These are phyloP conservation scores for Phytophthora cryptogea DNA, from an alignment of 352 stramenopile genomes.

Conservation along the genomic window DNA sequence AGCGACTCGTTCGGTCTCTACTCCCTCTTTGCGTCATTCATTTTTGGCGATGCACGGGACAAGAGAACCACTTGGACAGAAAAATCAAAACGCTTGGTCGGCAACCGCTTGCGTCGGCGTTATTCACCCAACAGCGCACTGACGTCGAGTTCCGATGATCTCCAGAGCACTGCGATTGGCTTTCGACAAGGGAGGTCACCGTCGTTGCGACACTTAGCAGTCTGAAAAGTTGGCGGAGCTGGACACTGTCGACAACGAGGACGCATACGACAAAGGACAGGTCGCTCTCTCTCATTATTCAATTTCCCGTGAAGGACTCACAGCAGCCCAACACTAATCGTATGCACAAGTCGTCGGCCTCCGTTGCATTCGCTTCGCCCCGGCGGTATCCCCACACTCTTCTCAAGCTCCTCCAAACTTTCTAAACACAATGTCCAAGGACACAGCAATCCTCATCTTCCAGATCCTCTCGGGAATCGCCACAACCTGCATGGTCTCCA, in stretches of 20 bases:
- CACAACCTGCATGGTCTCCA: slow-evolving; percentile 46
- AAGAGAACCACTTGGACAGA: slow-evolving; percentile 6
- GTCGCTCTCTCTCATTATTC: slow-evolving; percentile 18
- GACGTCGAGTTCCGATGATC: slow-evolving; percentile 23
- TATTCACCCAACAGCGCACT: slow-evolving; percentile 7
- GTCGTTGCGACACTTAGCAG: slow-evolving; percentile 22
- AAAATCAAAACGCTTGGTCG: slow-evolving; percentile 17
- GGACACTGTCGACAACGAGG: slow-evolving; percentile 4
- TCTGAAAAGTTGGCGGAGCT: slow-evolving; percentile 9
- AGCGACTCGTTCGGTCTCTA: slow-evolving; percentile 10
- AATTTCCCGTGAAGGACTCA: slow-evolving; percentile 16
- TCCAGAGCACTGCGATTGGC: slow-evolving; percentile 11
- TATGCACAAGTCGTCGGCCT: slow-evolving; percentile 8
- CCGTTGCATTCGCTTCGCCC: slow-evolving; percentile 3
- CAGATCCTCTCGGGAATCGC: slow-evolving; percentile 35
- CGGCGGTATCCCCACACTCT: slow-evolving; percentile 8
- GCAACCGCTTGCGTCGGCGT: not conserved
- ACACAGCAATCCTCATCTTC: slow-evolving; percentile 31
- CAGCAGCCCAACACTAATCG: slow-evolving; percentile 22
- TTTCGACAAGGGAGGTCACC: not conserved
- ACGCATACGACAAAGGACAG: not conserved
- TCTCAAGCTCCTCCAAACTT: not conserved
- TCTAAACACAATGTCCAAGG: slow-evolving; percentile 23
- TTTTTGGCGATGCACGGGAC: slow-evolving; percentile 20
- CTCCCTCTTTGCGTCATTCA: slow-evolving; percentile 18